phyloP scores from a whole-genome alignment of 78 protist species.

The Dictyostelium intermedium region DNA sequence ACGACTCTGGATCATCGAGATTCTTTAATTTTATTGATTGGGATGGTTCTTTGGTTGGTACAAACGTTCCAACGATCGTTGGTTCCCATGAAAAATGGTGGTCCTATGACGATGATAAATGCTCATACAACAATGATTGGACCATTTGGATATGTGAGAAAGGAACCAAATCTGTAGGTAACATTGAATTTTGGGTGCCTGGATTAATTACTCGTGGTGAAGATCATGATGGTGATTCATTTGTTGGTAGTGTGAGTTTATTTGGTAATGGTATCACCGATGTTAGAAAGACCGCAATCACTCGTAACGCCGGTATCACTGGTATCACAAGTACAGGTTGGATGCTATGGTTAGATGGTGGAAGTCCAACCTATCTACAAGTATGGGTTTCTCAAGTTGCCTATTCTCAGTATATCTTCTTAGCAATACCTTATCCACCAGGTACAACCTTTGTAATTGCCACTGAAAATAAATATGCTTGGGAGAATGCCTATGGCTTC shows the following conservation, averaged over 20 bases:
- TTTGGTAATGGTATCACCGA: constrained; percentile 29
- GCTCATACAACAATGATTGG: constrained; percentile 35
- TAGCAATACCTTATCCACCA: constrained; percentile 49
- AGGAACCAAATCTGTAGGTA: neutral
- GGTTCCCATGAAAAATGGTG: constrained; percentile 68
- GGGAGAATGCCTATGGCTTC: neutral
- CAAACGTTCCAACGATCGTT: neutral
- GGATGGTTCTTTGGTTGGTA: constrained; percentile 44
- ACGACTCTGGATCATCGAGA: constrained; percentile 37
- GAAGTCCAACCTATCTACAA: neutral
- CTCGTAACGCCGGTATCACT: constrained; percentile 46
- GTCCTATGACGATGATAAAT: constrained; percentile 22
- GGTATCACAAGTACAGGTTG: constrained; percentile 39
- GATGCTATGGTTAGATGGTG: neutral
- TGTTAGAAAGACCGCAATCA: neutral
- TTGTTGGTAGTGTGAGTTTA: constrained; percentile 15
- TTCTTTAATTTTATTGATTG: constrained; percentile 63
- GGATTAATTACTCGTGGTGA: neutral
- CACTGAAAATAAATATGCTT: neutral
- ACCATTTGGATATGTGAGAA: neutral
- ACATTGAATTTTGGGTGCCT: neutral
- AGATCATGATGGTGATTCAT: neutral
- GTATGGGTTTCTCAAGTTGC: constrained; percentile 1
- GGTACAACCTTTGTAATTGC: neutral
- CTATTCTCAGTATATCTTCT: neutral